Base-by-base conservation (phyloP, 2,329 filamentous ascomycete species). In the Xylariaceae sp. region DNA sequence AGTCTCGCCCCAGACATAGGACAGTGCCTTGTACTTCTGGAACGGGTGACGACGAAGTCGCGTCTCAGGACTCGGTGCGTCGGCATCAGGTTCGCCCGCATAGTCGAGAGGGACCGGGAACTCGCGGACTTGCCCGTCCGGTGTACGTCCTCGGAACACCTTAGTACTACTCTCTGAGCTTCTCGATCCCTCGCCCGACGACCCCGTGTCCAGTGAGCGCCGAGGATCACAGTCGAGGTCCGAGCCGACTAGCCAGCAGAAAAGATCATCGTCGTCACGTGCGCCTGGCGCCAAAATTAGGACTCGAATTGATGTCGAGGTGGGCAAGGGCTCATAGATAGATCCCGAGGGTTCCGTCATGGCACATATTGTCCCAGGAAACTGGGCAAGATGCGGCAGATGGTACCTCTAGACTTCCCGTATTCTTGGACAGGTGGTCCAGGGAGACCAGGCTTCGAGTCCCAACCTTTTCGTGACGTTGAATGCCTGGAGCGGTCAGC, bases 21-120 rank as follows among this genome's bases (percentile, higher is more conserved):
- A 40, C 19, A 40, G 38, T 9, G 38, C 38, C 16, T 40, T 31
- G 21, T 40, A 40, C n/a, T 29, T 22, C 28, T 40, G 35, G 18
- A 37, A 40, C 11, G 35, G 35, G 13, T 38, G 38, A 15, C 30
- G 8, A 16, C 13, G 28, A 10, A 13, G 9, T 17, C 9, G 5
- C 11, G 11, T 19, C 16, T 12, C 22, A 15, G 35, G 10, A 8
- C n/a, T 8, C 21, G 15, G 26, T 16, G 23, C 22, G 4, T 26
- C n/a, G 6, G 33, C 17, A 12, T 9, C n/a, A 16, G 33, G 18
- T 5, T 23, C 18, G 13, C 16, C 23, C 16, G 32, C 29, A 21
- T 36, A 29, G 21, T 39, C 37, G 15, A 39, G 5, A 25, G 25
- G 5, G 13, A 36, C 25, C n/a, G 30, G 33, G 28, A 36, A 39